Percentiles rank a stretch among this genome's conserved stretches.
phyloP scores from a whole-genome alignment of 257 asterid species.

The Petrea volubilis region DNA sequence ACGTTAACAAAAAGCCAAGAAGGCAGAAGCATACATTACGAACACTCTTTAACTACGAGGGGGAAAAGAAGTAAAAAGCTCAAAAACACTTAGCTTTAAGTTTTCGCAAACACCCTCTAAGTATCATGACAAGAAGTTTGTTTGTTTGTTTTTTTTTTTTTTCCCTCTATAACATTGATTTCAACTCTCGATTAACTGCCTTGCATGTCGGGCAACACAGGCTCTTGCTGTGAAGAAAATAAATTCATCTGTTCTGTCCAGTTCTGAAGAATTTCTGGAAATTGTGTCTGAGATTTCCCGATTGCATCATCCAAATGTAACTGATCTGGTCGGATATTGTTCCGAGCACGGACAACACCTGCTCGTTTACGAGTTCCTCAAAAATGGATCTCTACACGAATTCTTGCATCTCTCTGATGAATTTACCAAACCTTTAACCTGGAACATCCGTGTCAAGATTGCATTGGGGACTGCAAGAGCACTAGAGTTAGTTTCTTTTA shows the following conservation, averaged over 20 bases:
- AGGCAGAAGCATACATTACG: too few relatives aligned
- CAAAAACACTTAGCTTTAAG: too few relatives aligned
- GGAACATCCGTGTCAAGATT: conserved; percentile 94
- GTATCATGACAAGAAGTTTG: too few relatives aligned
- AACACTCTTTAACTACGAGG: too few relatives aligned
- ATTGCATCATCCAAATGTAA: conserved; percentile 79
- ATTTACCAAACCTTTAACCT: conserved; percentile 70
- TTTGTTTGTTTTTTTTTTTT: too few relatives aligned
- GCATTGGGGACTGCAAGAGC: conserved; percentile 97
- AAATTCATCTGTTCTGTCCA: conserved; percentile 61
- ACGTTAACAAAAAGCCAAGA: too few relatives aligned
- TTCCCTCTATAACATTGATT: background rate
- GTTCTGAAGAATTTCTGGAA: conserved; percentile 69
- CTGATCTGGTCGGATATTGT: conserved; percentile 87
- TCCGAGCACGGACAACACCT: conserved; percentile 90
- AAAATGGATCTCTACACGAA: conserved; percentile 78
- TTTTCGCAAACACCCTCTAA: too few relatives aligned
- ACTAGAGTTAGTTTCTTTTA: conserved; percentile 60
- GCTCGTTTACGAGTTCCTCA: conserved; percentile 77
- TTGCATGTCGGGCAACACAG: conserved; percentile 32
- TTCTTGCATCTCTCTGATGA: conserved; percentile 81
- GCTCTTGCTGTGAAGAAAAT: conserved; percentile 95
- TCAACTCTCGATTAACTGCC: background rate
- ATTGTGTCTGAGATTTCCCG: conserved; percentile 73
- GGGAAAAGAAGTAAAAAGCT: too few relatives aligned